Evolutionary conservation across 495 filamentous ascomycete species (phyloP).

Genomic region (Darksidea phi): DNA sequence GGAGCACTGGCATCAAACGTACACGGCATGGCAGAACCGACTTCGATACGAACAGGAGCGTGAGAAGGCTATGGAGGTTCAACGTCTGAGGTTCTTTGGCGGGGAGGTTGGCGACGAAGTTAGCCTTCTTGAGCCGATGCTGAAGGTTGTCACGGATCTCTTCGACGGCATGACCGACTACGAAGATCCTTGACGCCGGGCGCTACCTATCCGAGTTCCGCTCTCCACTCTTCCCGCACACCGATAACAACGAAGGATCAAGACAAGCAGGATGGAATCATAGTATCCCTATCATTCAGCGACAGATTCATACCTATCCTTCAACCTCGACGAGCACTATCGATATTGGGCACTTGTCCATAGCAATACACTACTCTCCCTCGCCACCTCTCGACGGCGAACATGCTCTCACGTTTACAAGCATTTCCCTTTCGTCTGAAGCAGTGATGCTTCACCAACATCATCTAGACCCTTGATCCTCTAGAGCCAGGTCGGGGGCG

Average conservation of each 20-base stretch:
- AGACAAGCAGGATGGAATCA: neutral
- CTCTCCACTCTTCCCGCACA: slow-evolving; percentile 21
- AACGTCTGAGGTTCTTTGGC: slow-evolving; percentile 37
- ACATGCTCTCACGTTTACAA: no score
- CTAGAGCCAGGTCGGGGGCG: slow-evolving; percentile 32
- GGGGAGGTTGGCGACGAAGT: slow-evolving; percentile 39
- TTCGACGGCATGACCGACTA: slow-evolving; percentile 43
- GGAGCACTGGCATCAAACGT: slow-evolving; percentile 34
- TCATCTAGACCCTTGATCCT: slow-evolving; percentile 20
- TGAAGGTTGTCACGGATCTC: slow-evolving; percentile 43
- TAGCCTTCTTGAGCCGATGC: slow-evolving; percentile 40
- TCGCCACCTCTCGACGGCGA: slow-evolving; percentile 24
- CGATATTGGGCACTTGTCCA: slow-evolving; percentile 31
- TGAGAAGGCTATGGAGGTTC: slow-evolving; percentile 19
- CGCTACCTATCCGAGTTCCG: neutral
- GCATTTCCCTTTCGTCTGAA: slow-evolving; percentile 34
- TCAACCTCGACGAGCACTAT: slow-evolving; percentile 17
- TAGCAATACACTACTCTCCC: slow-evolving; percentile 38
- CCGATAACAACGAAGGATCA: neutral
- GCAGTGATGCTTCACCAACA: slow-evolving; percentile 19
- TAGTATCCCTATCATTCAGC: neutral
- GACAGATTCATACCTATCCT: slow-evolving; percentile 19
- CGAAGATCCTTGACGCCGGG: slow-evolving; percentile 36
- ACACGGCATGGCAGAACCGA: slow-evolving; percentile 34
- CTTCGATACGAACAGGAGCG: slow-evolving; percentile 25